These are phyloP conservation scores for Allomyces macrogynus DNA, from an alignment of 192 early-diverging fungal genomes.

Conservation along the genomic window DNA sequence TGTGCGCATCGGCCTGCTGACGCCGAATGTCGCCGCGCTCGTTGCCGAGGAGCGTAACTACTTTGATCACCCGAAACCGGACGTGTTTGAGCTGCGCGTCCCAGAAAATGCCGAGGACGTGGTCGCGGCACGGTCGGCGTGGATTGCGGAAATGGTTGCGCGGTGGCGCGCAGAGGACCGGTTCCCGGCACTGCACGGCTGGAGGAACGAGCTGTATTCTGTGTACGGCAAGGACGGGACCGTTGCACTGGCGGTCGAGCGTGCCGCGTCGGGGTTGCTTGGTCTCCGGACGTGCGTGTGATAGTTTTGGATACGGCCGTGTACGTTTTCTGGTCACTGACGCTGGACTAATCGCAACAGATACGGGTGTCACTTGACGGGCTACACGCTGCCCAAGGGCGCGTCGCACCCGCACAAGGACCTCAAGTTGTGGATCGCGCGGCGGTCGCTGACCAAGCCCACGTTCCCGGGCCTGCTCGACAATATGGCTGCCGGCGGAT, in stretches of 20 bases:
- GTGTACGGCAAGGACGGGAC: slow-evolving; percentile 35
- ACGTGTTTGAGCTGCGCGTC: neutral
- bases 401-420: slow-evolving; percentile 4
- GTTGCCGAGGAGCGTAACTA: neutral
- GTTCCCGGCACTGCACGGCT: slow-evolving; percentile 18
- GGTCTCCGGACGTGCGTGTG: slow-evolving; percentile 37
- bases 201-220: slow-evolving; percentile 70
- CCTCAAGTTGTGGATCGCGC: slow-evolving; percentile 72
- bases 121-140: neutral
- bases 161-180: neutral
- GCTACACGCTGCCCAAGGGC: neutral
- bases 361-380: no score
- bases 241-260: slow-evolving; percentile 48
- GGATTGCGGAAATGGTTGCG: neutral
- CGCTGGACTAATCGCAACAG: no score
- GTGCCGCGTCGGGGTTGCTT: slow-evolving; percentile 56
- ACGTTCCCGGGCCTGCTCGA: slow-evolving; percentile 73
- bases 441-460: slow-evolving; percentile 51
- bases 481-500: slow-evolving; percentile 60
- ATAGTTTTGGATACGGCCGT: no score
- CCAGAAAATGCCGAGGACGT: neutral
- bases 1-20: neutral
- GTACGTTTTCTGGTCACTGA: no score
- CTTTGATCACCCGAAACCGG: neutral
- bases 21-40: neutral